Percentiles rank a stretch among this genome's conserved stretches.
Evolutionary conservation across 2,329 filamentous ascomycete genomes (phyloP).

Genomic region (Cladosporium cucumerinum): DNA sequence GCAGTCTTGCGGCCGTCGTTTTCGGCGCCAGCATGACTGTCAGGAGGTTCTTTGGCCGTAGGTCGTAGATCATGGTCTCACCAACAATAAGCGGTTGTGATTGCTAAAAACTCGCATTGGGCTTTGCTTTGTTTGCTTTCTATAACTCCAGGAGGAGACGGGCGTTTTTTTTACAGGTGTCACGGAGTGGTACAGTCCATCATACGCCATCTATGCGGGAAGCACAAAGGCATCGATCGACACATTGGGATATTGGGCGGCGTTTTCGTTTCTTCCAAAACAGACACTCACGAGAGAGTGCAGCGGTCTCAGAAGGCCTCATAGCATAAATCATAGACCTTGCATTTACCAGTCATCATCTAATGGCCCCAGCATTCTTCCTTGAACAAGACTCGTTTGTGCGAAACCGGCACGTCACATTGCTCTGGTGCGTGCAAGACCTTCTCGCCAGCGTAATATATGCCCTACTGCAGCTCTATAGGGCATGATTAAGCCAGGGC

Average conservation of each 20-base stretch:
- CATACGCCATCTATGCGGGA: background rate
- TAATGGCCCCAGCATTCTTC: no score
- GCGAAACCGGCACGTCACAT: background rate
- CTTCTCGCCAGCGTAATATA: background rate
- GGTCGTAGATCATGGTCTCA: background rate
- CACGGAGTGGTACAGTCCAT: background rate
- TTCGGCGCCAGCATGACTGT: slow-evolving; percentile 36
- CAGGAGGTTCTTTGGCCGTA: slow-evolving; percentile 32
- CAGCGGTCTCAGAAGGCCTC: background rate
- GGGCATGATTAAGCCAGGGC: background rate
- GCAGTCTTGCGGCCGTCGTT: slow-evolving; percentile 45
- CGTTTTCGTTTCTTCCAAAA: background rate
- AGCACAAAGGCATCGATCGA: background rate
- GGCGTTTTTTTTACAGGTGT: background rate
- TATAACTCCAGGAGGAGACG: background rate
- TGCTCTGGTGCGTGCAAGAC: background rate
- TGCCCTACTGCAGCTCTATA: background rate
- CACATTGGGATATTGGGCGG: background rate
- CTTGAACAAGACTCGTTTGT: background rate
- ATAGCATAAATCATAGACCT: background rate
- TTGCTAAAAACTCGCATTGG: background rate
- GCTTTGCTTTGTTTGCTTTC: background rate
- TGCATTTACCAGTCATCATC: background rate
- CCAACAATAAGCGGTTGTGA: background rate
- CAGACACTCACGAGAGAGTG: background rate